phyloP scores from a whole-genome alignment of 129 eudicot species.

The Lactuca saligna region DNA sequence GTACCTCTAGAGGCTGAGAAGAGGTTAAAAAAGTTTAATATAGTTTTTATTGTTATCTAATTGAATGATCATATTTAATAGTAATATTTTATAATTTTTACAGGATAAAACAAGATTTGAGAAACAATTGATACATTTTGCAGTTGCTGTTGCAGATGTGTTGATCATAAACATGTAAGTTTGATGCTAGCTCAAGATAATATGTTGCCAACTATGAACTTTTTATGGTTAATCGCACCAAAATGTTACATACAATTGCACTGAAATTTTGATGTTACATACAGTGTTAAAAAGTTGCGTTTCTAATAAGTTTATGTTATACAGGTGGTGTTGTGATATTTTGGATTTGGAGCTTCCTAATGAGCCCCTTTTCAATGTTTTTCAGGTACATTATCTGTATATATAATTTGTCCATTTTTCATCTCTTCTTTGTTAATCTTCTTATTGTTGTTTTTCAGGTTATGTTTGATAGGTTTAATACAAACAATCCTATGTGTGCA shows the following conservation, averaged over 20 bases:
- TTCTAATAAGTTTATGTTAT: slow-evolving; percentile 14
- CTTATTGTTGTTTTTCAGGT: slow-evolving; percentile 73
- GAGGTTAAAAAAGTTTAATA: slow-evolving; percentile 51
- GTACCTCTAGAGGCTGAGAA: no score
- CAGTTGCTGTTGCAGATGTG: no score
- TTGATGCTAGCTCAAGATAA: background rate
- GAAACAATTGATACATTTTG: slow-evolving; percentile 72
- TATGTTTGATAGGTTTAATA: no score
- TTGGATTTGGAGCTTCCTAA: slow-evolving; percentile 70
- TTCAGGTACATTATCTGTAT: slow-evolving; percentile 40
- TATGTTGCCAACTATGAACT: background rate
- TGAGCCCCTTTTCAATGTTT: slow-evolving; percentile 60
- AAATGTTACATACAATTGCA: no score
- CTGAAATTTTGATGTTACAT: no score
- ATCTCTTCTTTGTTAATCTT: background rate
- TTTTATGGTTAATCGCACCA: no score
- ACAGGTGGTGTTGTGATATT: slow-evolving; percentile 61
- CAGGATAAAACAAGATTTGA: slow-evolving; percentile 83
- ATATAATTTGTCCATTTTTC: slow-evolving; percentile 3
- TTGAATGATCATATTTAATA: background rate
- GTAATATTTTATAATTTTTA: slow-evolving; percentile 9
- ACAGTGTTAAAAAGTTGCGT: no score
- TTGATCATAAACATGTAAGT: slow-evolving; percentile 73
- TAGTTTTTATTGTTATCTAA: slow-evolving; percentile 3
- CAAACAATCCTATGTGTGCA: no score